Conservation (phyloP, 129 eudicot species). For the Flaveria sonorensis region DNA sequence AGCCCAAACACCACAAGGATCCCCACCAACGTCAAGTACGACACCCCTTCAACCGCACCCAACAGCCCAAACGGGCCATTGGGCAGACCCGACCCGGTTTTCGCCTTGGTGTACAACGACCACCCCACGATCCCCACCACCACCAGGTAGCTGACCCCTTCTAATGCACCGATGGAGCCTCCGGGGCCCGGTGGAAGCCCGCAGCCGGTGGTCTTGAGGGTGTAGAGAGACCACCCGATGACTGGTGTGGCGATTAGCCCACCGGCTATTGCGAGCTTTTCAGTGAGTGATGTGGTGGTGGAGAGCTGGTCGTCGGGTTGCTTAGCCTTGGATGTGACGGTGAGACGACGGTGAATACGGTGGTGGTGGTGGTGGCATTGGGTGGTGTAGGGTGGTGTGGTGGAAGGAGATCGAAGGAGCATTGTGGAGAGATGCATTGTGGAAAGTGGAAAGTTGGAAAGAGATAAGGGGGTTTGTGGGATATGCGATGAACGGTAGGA, state of each 20-base stretch:
- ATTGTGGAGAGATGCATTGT: constrained; percentile 32
- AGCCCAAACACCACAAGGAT: constrained; percentile 82
- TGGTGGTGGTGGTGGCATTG: background rate
- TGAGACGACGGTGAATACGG: constrained; percentile 26
- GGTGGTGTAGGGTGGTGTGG: constrained; percentile 16
- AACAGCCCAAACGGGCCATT: constrained; percentile 93
- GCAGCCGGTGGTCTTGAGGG: constrained; percentile 94
- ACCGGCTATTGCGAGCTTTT: constrained; percentile 57
- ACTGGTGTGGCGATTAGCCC: constrained; percentile 70
- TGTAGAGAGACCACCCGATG: constrained; percentile 93
- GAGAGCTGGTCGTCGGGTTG: constrained; percentile 30
- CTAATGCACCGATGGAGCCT: constrained; percentile 87
- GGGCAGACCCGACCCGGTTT: constrained; percentile 94
- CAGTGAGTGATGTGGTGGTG: constrained; percentile 24
- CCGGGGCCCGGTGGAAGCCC: constrained; percentile 98
- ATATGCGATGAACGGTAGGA: background rate
- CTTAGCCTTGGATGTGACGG: constrained; percentile 54
- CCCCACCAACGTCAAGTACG: constrained; percentile 77
- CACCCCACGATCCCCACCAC: constrained; percentile 84
- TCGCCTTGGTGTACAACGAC: constrained; percentile 87
- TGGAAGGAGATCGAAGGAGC: constrained; percentile 37
- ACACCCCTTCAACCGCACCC: constrained; percentile 95
- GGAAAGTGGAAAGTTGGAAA: background rate
- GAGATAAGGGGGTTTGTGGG: constrained; percentile 27
- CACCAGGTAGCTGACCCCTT: constrained; percentile 84